Evolutionary conservation across 2,329 filamentous ascomycete species (phyloP), one percentile per base, ranked within the genome.

Genomic region (Fusarium coicis): DNA sequence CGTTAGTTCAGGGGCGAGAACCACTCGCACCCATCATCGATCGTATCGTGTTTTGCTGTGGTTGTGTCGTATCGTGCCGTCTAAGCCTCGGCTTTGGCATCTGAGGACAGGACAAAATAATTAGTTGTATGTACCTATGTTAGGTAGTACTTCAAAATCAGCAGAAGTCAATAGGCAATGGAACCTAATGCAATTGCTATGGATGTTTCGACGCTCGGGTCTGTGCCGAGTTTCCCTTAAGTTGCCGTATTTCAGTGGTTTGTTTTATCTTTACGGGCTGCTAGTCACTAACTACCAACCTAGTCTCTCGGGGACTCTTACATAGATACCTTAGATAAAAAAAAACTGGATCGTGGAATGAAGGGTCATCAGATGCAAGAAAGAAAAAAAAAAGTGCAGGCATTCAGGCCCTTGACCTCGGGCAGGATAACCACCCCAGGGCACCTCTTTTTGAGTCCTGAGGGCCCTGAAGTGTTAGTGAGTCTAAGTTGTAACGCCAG

Each of bases 1-100:
- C 26, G 26, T 74, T 72, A 72, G 63, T 58, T 74, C 71, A 74
- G 71, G 71, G 71, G 68, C 39, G 42, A 70, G 62, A 43, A 64
- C 62, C 66, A 71, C 66, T 36, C 43, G 42, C 55, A 56, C 57
- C 52, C 37, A 54, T 64, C 37, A 54, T 64, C 40, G 57, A 68
- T 53, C 50, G 42, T 53, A 36, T 54, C 28, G 67, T 55, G 49
- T 58, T 60, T 37, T 53, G 39, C 36, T 55, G 36, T 42, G 54
- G 34, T 40, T 42, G 19, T 61, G 42, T 61, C 62, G 26, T 61
- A 60, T 44, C 28, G 30, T 60, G 37, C 37, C 28, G 56, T 58
- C 54, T 50, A 54, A 68, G 63, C 70, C 71, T 72, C 63, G 59
- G 63, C 63, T 59, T 60, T 50, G 50, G 58, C 42, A 50, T 50